phyloP scores from a whole-genome alignment of 2,329 filamentous ascomycete species.

The Aspergillus sojae region DNA sequence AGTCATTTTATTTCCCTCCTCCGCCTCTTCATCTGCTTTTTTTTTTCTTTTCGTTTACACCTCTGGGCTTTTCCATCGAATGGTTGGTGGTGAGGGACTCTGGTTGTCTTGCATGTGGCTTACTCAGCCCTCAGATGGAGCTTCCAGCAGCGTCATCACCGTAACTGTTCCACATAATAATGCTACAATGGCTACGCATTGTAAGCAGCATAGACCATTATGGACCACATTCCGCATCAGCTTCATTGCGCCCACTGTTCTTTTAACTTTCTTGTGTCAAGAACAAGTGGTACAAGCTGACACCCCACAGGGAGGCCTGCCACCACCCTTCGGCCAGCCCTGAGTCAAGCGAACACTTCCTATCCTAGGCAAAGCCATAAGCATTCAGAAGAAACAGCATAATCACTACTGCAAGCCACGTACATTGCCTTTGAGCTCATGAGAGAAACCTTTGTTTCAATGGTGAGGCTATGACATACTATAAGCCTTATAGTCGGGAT shows the following conservation, averaged over 20 bases:
- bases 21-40: background rate
- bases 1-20: background rate
- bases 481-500: background rate
- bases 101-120: background rate
- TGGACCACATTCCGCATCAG: background rate
- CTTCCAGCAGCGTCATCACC: background rate
- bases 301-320: background rate
- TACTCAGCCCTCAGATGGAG: background rate
- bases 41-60: background rate
- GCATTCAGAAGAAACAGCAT: background rate
- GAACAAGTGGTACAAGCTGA: constrained; percentile 2
- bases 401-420: background rate
- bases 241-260: background rate
- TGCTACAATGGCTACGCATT: background rate
- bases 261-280: background rate
- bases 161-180: background rate
- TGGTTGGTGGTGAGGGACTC: background rate
- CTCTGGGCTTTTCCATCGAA: background rate
- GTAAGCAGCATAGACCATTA: background rate
- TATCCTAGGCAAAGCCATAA: background rate
- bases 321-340: background rate
- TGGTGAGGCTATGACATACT: background rate
- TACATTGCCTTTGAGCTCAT: background rate
- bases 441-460: background rate
- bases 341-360: background rate